Evolutionary conservation across 345 rosid genomes (phyloP).

Genomic region (Hypericum perforatum): DNA sequence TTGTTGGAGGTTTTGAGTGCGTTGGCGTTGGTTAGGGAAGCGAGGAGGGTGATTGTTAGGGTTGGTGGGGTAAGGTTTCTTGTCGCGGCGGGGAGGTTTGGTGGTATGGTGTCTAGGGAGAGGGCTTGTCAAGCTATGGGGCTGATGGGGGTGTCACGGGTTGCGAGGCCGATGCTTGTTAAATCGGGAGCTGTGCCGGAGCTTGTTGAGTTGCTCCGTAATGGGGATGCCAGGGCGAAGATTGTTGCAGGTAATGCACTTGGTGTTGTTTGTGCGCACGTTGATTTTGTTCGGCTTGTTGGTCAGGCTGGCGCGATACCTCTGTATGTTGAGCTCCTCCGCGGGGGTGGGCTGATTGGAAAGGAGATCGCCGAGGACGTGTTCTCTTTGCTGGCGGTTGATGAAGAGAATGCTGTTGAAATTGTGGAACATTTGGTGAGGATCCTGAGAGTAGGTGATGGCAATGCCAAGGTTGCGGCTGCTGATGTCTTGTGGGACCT

Average conservation of each 20-base stretch:
- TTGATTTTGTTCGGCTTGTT: slow-evolving; percentile 32
- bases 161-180: slow-evolving; percentile 37
- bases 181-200: slow-evolving; percentile 39
- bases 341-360: slow-evolving; percentile 33
- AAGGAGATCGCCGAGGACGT: slow-evolving; percentile 57
- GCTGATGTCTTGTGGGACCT: slow-evolving; percentile 56
- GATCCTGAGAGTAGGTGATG: slow-evolving; percentile 49
- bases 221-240: slow-evolving; percentile 35
- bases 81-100: slow-evolving; percentile 38
- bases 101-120: slow-evolving; percentile 46
- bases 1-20: slow-evolving; percentile 58
- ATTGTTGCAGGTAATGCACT: slow-evolving; percentile 49
- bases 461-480: slow-evolving; percentile 39
- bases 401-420: slow-evolving; percentile 38
- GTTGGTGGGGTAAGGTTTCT: slow-evolving; percentile 41
- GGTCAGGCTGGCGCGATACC: slow-evolving; percentile 55
- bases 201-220: slow-evolving; percentile 40
- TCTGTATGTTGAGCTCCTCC: slow-evolving; percentile 50
- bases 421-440: slow-evolving; percentile 45
- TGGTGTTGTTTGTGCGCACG: slow-evolving; percentile 44
- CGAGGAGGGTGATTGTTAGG: slow-evolving; percentile 32
- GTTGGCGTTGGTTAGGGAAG: slow-evolving; percentile 35
- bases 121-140: slow-evolving; percentile 67
- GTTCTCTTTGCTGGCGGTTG: slow-evolving; percentile 43
- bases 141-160: slow-evolving; percentile 29